Percentiles rank a stretch among this genome's conserved stretches.
These are phyloP conservation scores for Peribolospora baueri DNA, from an alignment of 768 basidiomycete species.

Conservation along the genomic window DNA sequence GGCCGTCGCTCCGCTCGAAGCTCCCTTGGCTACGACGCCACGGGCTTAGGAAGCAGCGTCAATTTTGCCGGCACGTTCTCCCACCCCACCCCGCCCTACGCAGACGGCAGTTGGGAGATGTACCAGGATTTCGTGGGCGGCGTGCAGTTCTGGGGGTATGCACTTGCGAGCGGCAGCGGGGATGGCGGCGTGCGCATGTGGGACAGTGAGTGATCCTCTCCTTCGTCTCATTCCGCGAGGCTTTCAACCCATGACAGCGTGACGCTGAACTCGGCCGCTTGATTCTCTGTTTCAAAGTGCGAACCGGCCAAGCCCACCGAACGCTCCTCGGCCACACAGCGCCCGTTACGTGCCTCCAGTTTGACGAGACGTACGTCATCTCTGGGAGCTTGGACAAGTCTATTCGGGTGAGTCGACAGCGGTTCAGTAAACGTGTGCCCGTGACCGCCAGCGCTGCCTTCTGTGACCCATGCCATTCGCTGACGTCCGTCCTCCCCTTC, in stretches of 20 bases:
- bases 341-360: conserved; percentile 77
- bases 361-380: conserved; percentile 81
- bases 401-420: conserved; percentile 36
- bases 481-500: conserved; percentile 1
- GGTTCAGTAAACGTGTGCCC: not conserved
- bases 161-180: conserved; percentile 83
- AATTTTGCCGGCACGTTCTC: conserved; percentile 35
- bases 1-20: conserved; percentile 13
- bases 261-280: not conserved
- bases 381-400: conserved; percentile 87
- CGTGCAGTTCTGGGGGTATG: conserved; percentile 97
- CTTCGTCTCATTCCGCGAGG: not conserved
- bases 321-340: conserved; percentile 78
- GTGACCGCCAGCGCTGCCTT: not conserved
- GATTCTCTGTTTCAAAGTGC: conserved; percentile 34
- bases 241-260: too few relatives aligned
- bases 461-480: not conserved
- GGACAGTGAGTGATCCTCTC: conserved; percentile 51
- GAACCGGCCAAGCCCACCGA: conserved; percentile 87
- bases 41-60: not conserved
- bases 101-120: conserved; percentile 79
- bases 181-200: conserved; percentile 97
- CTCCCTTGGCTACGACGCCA: not conserved
- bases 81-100: conserved; percentile 55
- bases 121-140: conserved; percentile 94